phyloP scores from a whole-genome alignment of 169 alveolate genomes.

The Eimeria falciformis region DNA sequence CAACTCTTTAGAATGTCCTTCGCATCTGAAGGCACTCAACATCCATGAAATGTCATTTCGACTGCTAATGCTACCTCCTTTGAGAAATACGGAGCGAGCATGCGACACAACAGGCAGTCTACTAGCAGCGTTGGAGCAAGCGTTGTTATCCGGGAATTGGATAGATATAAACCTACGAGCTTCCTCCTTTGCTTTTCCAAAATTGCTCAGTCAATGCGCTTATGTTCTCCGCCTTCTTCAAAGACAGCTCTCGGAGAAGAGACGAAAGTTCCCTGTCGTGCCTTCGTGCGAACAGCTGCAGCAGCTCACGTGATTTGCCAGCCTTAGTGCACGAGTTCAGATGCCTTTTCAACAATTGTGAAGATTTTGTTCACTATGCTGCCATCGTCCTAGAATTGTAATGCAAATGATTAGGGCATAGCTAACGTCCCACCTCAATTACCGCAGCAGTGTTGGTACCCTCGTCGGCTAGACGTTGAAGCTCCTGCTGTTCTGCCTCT shows the following conservation, averaged over 20 bases:
- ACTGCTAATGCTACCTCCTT: background rate
- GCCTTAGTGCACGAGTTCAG: too few species aligned
- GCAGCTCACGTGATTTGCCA: background rate
- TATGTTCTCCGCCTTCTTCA: slow-evolving; percentile 64
- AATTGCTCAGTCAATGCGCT: slow-evolving; percentile 44
- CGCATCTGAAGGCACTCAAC: slow-evolving; percentile 32
- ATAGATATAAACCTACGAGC: slow-evolving; percentile 5
- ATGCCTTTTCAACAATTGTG: too few species aligned
- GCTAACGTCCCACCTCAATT: slow-evolving; percentile 40
- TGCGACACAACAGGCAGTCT: too few species aligned
- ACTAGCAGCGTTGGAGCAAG: too few species aligned
- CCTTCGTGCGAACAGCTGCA: slow-evolving; percentile 67
- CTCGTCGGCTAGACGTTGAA: slow-evolving; percentile 46
- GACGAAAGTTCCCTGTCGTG: slow-evolving; percentile 15
- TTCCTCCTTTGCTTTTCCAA: slow-evolving; percentile 61
- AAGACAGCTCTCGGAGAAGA: slow-evolving; percentile 54
- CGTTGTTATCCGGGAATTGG: too few species aligned
- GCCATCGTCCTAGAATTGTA: too few species aligned
- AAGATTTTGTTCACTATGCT: too few species aligned
- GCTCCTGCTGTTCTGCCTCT: slow-evolving; percentile 25
- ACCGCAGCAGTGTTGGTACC: slow-evolving; percentile 64
- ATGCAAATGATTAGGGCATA: background rate
- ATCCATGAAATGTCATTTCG: background rate
- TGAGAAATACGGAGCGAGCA: background rate
- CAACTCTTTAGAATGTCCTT: slow-evolving; percentile 37